Conservation (phyloP, 441 rosid genomes). For the Dalechampia spathulata region DNA sequence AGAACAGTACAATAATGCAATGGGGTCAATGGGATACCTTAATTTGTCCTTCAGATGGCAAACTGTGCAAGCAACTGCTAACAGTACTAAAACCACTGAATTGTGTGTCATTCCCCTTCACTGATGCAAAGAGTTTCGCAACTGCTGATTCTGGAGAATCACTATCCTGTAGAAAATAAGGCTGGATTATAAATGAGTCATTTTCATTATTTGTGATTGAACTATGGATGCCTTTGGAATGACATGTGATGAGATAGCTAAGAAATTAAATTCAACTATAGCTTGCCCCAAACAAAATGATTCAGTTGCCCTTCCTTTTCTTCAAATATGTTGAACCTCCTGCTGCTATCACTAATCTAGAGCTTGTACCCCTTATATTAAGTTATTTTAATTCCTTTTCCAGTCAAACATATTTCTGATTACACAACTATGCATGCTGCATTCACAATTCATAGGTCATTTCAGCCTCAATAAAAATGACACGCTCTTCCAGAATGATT, state of each 20-base stretch:
- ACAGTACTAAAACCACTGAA: constrained; percentile 42
- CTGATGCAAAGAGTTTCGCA: constrained; percentile 83
- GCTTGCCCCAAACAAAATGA: not conserved
- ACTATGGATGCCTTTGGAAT: not conserved
- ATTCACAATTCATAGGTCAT: not conserved
- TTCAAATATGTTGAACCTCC: not conserved
- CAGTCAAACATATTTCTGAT: constrained; percentile 2
- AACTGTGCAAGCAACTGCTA: constrained; percentile 64
- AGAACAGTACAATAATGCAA: not conserved
- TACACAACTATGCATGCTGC: not conserved
- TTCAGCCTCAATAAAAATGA: not conserved
- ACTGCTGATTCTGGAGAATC: constrained; percentile 89
- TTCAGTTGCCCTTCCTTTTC: not conserved
- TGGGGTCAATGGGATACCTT: constrained; percentile 37
- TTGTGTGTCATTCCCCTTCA: constrained; percentile 45
- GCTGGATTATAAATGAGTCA: constrained; percentile 12
- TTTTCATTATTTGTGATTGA: not conserved
- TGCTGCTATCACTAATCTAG: constrained; percentile 1
- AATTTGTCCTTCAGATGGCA: constrained; percentile 85
- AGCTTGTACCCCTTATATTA: not conserved
- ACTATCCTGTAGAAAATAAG: constrained; percentile 47
- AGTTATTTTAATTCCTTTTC: not conserved
- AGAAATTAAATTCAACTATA: not conserved
- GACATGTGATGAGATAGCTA: not conserved
- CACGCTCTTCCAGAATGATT: not conserved